Conservation (phyloP, 1,284 basidiomycete species). For the Schizophyllum commune region DNA sequence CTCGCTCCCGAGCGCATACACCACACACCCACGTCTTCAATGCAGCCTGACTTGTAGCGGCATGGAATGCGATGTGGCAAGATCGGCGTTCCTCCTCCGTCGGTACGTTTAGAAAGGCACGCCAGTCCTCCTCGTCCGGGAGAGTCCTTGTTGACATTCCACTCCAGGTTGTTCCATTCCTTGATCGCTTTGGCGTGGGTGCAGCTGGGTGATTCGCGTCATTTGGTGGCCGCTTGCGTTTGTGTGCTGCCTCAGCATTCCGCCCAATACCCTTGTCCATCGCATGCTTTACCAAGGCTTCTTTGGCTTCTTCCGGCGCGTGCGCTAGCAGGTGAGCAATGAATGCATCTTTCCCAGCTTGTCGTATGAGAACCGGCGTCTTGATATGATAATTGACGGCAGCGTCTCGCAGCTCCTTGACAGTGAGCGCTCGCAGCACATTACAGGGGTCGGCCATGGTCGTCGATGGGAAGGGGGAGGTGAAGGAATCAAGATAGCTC, state of each 20-base stretch:
- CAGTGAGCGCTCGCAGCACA: neutral
- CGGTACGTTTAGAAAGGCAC: neutral
- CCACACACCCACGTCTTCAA: neutral
- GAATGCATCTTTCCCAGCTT: neutral
- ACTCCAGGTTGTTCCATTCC: no score
- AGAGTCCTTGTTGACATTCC: no score
- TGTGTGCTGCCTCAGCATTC: neutral
- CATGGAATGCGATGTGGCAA: neutral
- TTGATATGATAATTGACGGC: neutral
- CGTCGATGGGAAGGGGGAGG: neutral
- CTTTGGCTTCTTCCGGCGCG: neutral
- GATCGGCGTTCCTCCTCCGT: neutral
- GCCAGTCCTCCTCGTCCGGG: neutral
- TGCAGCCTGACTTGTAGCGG: neutral
- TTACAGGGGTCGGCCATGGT: neutral
- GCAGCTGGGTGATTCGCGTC: neutral
- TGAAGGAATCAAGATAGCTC: neutral
- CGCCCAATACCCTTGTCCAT: neutral
- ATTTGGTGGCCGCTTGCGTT: neutral
- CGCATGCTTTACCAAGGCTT: neutral
- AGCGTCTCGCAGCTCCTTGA: neutral
- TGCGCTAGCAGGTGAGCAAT: neutral
- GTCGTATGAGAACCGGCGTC: neutral
- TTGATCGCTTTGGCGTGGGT: no score
- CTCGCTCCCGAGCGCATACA: neutral